Percentiles rank a stretch among this genome's conserved stretches.
These are phyloP conservation scores for Coprinopsis strossmayeri DNA, from an alignment of 768 basidiomycete genomes.

Conservation along the genomic window DNA sequence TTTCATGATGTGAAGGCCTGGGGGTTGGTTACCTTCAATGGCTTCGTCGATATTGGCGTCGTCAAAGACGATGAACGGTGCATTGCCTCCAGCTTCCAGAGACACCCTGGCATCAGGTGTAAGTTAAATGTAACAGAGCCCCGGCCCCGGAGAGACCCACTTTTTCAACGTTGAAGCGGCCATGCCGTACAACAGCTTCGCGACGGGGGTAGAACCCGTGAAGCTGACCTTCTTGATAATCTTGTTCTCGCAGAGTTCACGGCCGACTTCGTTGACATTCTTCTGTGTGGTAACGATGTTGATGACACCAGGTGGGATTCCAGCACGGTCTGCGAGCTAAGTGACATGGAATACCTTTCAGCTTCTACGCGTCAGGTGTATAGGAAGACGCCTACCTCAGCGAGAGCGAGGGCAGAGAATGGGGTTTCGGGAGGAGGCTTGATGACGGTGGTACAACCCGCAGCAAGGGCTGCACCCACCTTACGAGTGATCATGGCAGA, in stretches of 20 bases:
- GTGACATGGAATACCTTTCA: background rate
- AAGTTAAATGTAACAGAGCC: background rate
- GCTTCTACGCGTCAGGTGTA: background rate
- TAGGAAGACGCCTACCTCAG: constrained; percentile 54
- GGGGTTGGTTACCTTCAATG: constrained; percentile 58
- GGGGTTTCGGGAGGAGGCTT: constrained; percentile 96
- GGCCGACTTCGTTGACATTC: constrained; percentile 81
- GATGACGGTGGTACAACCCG: constrained; percentile 94
- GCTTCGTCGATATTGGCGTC: constrained; percentile 93
- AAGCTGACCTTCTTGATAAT: constrained; percentile 85
- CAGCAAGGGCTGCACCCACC: constrained; percentile 82
- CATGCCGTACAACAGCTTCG: constrained; percentile 67
- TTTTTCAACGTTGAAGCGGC: constrained; percentile 79
- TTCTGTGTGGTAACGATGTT: constrained; percentile 89
- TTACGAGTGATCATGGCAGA: constrained; percentile 95
- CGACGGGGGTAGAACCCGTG: constrained; percentile 82
- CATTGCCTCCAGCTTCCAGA: constrained; percentile 89
- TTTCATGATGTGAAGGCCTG: background rate
- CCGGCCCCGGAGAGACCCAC: constrained; percentile 30
- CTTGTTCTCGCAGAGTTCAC: constrained; percentile 90
- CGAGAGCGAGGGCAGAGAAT: constrained; percentile 84
- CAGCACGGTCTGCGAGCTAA: constrained; percentile 81
- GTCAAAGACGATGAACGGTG: constrained; percentile 95
- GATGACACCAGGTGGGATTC: constrained; percentile 90
- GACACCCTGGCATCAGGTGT: constrained; percentile 40